Evolutionary conservation across 2,329 filamentous ascomycete genomes (phyloP).

Genomic region (Ceratocystis cubensis): DNA sequence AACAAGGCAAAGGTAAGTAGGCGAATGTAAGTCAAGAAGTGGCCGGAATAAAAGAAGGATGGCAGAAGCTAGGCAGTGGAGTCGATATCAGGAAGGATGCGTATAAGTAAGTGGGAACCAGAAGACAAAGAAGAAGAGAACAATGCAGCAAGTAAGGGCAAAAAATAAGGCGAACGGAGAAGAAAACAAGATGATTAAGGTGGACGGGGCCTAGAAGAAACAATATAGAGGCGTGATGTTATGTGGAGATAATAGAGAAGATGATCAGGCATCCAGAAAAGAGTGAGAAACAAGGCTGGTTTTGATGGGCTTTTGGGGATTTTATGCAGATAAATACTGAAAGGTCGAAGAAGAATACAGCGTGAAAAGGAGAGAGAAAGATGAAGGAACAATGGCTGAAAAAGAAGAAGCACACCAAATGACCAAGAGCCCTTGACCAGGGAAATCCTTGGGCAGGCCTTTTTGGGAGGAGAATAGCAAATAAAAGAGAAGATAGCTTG

Average conservation of each 20-base stretch:
- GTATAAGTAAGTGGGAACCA: not conserved
- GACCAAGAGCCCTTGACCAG: not conserved
- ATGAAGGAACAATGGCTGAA: not conserved
- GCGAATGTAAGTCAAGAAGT: not conserved
- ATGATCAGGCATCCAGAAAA: not conserved
- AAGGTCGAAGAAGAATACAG: not conserved
- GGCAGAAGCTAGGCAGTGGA: not conserved
- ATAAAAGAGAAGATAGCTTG: not conserved
- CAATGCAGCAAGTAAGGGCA: not conserved
- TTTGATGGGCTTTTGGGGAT: not conserved
- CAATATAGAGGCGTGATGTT: not conserved
- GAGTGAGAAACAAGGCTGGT: not conserved
- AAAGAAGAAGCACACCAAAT: not conserved
- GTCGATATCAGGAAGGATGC: not conserved
- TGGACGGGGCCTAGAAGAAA: not conserved
- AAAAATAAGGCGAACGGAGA: not conserved
- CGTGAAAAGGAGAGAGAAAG: not conserved
- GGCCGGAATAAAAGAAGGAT: constrained; percentile 2
- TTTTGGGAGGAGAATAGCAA: not conserved
- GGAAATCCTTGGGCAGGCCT: not conserved
- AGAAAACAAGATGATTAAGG: not conserved
- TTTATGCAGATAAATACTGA: not conserved
- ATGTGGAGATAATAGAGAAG: not conserved
- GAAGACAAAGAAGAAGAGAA: not conserved
- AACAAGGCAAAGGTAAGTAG: constrained; percentile 5